Percentiles rank a stretch among this genome's conserved stretches.
These are phyloP conservation scores for Vigna hirtella DNA, from an alignment of 306 rosid genomes.

Conservation along the genomic window DNA sequence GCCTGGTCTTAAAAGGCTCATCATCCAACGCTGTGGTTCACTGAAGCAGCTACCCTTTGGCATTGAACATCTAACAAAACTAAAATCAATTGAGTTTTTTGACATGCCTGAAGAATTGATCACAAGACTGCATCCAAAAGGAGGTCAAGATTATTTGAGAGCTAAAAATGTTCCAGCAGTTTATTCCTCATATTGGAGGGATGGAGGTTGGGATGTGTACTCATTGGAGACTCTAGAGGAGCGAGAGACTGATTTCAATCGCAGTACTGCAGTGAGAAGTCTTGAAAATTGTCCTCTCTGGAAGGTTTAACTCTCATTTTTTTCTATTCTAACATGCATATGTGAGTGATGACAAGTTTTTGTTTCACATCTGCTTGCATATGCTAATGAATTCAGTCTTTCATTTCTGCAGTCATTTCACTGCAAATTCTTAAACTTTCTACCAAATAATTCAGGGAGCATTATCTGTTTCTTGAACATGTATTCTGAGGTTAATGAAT, in stretches of 20 bases:
- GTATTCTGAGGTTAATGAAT: conserved; percentile 5
- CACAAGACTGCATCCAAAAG: conserved; percentile 48
- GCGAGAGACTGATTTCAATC: conserved; percentile 37
- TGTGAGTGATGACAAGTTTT: conserved; percentile 7
- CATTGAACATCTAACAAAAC: conserved; percentile 57
- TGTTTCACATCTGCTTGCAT: conserved; percentile 18
- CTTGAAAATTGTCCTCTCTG: conserved; percentile 40
- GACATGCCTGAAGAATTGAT: conserved; percentile 72
- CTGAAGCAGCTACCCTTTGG: conserved; percentile 67
- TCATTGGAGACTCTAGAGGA: conserved; percentile 55
- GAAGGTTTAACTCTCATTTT: conserved; percentile 51
- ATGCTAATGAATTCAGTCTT: neutral
- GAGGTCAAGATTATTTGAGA: conserved; percentile 58
- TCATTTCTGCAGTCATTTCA: neutral
- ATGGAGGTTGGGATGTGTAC: conserved; percentile 68
- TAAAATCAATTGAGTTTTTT: conserved; percentile 67
- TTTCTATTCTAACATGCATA: neutral
- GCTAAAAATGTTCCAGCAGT: conserved; percentile 64
- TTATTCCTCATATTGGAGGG: conserved; percentile 63
- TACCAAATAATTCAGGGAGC: conserved; percentile 29
- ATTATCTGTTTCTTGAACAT: conserved; percentile 20
- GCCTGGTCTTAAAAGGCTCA: conserved; percentile 64
- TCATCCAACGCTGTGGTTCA: conserved; percentile 64
- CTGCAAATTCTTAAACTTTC: neutral
- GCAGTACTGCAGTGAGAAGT: conserved; percentile 27